Base-by-base conservation (phyloP, 441 rosid genomes). In the Isatis lusitanica region DNA sequence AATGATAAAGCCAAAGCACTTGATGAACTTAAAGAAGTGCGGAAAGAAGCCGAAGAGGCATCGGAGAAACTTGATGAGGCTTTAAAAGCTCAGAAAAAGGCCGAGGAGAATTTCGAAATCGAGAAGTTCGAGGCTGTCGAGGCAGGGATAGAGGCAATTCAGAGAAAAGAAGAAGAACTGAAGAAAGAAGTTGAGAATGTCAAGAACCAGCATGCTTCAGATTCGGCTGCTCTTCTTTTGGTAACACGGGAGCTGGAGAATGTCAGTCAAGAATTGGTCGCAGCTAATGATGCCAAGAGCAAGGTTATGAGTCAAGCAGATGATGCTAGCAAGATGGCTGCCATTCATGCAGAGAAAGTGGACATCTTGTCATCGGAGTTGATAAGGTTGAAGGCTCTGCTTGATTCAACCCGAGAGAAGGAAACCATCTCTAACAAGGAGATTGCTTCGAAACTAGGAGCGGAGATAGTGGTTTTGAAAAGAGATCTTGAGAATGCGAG, bases 101-200 rank as follows among this genome's bases (percentile, higher is more conserved):
- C 88, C 0, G 91, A 85, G 82, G 94, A 92, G 77, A 46, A 69
- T 75, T 85, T 87, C 1, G 97, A 94, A 80, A 83, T 89, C n/a
- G 89, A 90, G 81, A 94, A 88, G 79, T 88, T 94, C 28, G 84
- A 97, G 33, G 93, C 89, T 44, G 85, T 92, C 72, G 97, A 94
- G 79, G 89, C 93, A 0, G 96, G 94, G 53, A 89, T 94, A 43
- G 97, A 90, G 78, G 91, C 86, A 7, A 84, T 87, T 50, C 88
- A 83, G 75, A 87, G 86, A 76, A 92, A 88, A 86, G 96, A 89
- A 82, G 89, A 87, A 43, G 96, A 88, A 64, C 72, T 89, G 90
- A 78, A 80, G 83, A 85, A 83, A 70, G 98, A 94, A 81, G 81
- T 90, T 2, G 92, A 90, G 78, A 67, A 75, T 35, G 85, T 92